Evolutionary conservation across 2,329 filamentous ascomycete species (phyloP), one percentile per base, ranked within the genome.

Genomic region (Atkinsonella texensis): DNA sequence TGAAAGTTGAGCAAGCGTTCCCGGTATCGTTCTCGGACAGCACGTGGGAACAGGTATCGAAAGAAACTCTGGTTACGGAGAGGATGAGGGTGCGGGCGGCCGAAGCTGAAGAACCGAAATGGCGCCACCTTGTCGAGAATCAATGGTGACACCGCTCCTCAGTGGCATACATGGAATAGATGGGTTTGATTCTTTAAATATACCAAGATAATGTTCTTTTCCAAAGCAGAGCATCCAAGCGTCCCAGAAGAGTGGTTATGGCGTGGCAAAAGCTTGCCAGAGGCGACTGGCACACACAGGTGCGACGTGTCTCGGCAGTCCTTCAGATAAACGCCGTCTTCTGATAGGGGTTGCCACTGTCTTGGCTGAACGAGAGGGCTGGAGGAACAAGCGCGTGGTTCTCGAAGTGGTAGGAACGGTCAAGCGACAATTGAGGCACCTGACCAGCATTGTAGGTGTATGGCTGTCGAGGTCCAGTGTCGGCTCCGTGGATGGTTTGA

Each of bases 1-100:
- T 81, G 86, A 65, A 95, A 81, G 57, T 76, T 73, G 59, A 83
- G 76, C 50, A 93, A 73, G 55, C 77, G 79, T 54, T 82, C 78
- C 63, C 80, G 81, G 59, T 83, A 83, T 58, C 75, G 79, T 55
- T 79, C 74, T 64, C 79, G 79, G 51, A 78, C 62, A 55, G 77
- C 70, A 58, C 74, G 72, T n/a, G 85, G 84, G 60, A 89, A 82
- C 55, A 90, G 73, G 65, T 81, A 83, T 59, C 83, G 77, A 48
- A 89, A 65, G 56, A 85, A 67, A 56, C 69, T 75, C 50, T 70
- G 68, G 23, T 64, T 70, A 58, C 73, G 68, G 57, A 68, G 74
- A 43, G 64, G 63, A 48, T 66, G 70, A 52, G 63, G 59, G 48
- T 63, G 61, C 41, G 61, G n/a, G 18, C 53, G 62, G 53, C 59